Evolutionary conservation across 1,284 basidiomycete species (phyloP).

Genomic region (Pseudozyma thailandica): DNA sequence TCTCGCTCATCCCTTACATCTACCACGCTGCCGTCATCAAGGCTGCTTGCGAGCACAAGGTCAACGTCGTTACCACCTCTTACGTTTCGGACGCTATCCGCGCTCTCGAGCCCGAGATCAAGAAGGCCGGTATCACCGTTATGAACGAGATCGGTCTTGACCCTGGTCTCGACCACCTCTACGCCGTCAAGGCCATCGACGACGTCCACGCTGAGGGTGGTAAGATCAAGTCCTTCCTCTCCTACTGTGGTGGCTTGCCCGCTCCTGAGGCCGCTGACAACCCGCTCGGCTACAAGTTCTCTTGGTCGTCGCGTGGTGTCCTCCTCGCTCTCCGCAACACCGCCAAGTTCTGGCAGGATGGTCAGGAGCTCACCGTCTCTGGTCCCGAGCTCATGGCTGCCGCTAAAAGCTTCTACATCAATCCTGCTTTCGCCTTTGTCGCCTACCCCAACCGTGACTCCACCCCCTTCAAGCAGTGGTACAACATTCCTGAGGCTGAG

Average conservation of each 20-base stretch:
- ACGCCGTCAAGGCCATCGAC: conserved; percentile 94
- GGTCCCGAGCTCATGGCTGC: conserved; percentile 64
- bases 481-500: conserved; percentile 92
- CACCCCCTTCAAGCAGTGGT: conserved; percentile 82
- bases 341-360: conserved; percentile 75
- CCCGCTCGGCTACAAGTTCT: conserved; percentile 99
- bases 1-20: conserved; percentile 96
- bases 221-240: conserved; percentile 88
- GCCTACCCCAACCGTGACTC: conserved; percentile 98
- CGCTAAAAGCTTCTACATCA: conserved; percentile 93
- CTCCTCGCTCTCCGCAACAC: conserved; percentile 93
- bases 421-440: conserved; percentile 94
- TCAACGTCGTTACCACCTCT: conserved; percentile 94
- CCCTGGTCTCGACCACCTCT: conserved; percentile 95
- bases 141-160: conserved; percentile 99
- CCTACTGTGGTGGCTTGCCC: conserved; percentile 95
- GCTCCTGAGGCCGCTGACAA: conserved; percentile 90
- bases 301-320: conserved; percentile 96
- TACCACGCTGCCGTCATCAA: conserved; percentile 91
- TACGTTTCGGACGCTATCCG: conserved; percentile 94
- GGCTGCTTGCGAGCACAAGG: conserved; percentile 93
- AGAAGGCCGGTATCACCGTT: conserved; percentile 90
- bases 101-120: conserved; percentile 83
- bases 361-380: conserved; percentile 60
- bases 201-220: conserved; percentile 94